phyloP scores from a whole-genome alignment of 768 basidiomycete species.

The Termitomyces sp. region DNA sequence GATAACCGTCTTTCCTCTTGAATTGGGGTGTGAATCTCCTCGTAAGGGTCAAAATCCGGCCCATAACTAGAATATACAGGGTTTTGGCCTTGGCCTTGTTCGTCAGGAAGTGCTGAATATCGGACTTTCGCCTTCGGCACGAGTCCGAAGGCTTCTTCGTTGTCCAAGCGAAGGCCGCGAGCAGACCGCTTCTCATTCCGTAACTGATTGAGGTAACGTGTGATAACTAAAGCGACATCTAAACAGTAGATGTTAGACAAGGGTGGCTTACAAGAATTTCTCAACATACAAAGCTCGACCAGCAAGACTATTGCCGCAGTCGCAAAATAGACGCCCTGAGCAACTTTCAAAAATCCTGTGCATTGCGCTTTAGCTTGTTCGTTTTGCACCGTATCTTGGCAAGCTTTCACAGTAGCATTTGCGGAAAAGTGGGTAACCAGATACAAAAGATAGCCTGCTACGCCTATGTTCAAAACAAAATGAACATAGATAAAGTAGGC shows the following conservation, averaged over 20 bases:
- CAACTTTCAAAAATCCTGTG: slow-evolving; percentile 36
- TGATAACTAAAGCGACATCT: slow-evolving; percentile 56
- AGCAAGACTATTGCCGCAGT: slow-evolving; percentile 44
- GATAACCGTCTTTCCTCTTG: slow-evolving; percentile 9
- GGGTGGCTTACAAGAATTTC: no score
- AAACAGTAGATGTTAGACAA: background rate
- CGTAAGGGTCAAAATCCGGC: slow-evolving; percentile 42
- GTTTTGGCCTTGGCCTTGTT: slow-evolving; percentile 8
- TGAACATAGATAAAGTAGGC: slow-evolving; percentile 57
- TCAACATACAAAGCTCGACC: slow-evolving; percentile 55
- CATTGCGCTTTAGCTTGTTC: slow-evolving; percentile 45
- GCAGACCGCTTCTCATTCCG: slow-evolving; percentile 46
- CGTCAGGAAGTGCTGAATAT: slow-evolving; percentile 26
- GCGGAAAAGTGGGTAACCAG: slow-evolving; percentile 45
- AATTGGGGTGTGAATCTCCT: slow-evolving; percentile 23
- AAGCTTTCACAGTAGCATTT: slow-evolving; percentile 41
- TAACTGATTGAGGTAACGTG: slow-evolving; percentile 53
- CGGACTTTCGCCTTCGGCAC: slow-evolving; percentile 24
- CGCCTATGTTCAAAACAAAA: slow-evolving; percentile 52
- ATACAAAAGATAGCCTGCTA: slow-evolving; percentile 52
- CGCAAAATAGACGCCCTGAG: slow-evolving; percentile 45
- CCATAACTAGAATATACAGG: slow-evolving; percentile 14
- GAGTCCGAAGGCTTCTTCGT: slow-evolving; percentile 36
- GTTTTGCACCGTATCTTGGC: slow-evolving; percentile 43
- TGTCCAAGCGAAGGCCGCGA: slow-evolving; percentile 34